Percentiles rank a stretch among this genome's conserved stretches.
These are phyloP conservation scores for Piloderma croceum DNA, from an alignment of 768 basidiomycete genomes.

Conservation along the genomic window DNA sequence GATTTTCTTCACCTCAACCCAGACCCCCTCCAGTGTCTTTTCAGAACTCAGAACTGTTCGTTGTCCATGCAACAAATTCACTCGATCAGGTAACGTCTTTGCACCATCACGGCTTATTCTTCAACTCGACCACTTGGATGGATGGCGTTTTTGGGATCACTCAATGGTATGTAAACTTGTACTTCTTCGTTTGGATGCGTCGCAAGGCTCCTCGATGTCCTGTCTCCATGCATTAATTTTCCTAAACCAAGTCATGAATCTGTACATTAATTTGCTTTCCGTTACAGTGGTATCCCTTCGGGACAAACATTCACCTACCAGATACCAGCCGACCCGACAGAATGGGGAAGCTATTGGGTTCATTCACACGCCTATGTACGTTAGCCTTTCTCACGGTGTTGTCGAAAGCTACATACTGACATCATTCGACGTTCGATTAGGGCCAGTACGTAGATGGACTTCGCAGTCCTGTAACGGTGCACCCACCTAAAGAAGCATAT, in stretches of 20 bases:
- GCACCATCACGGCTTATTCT: conserved; percentile 95
- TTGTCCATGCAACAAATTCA: conserved; percentile 73
- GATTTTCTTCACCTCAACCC: no score
- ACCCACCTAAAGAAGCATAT: conserved; percentile 61
- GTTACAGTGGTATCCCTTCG: conserved; percentile 66
- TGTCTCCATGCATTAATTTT: no score
- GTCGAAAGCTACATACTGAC: background rate
- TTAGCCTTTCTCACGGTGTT: conserved; percentile 3
- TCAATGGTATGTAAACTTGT: conserved; percentile 58
- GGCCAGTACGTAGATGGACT: conserved; percentile 93
- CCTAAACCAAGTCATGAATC: no score
- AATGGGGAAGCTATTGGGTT: conserved; percentile 80
- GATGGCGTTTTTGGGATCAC: conserved; percentile 81
- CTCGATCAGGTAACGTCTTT: conserved; percentile 62
- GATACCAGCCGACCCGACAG: conserved; percentile 61
- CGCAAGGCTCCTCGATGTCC: no score
- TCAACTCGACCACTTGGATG: conserved; percentile 82
- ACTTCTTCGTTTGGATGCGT: no score
- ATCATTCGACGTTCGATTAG: conserved; percentile 24
- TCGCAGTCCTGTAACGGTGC: conserved; percentile 78
- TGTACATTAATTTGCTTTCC: no score
- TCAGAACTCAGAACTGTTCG: conserved; percentile 60
- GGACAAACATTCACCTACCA: conserved; percentile 68
- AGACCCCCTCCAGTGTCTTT: conserved; percentile 83
- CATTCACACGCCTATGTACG: conserved; percentile 67